Percentiles rank a stretch among this genome's conserved stretches.
phyloP scores from a whole-genome alignment of 768 basidiomycete genomes.

The Suillus tomentosus region DNA sequence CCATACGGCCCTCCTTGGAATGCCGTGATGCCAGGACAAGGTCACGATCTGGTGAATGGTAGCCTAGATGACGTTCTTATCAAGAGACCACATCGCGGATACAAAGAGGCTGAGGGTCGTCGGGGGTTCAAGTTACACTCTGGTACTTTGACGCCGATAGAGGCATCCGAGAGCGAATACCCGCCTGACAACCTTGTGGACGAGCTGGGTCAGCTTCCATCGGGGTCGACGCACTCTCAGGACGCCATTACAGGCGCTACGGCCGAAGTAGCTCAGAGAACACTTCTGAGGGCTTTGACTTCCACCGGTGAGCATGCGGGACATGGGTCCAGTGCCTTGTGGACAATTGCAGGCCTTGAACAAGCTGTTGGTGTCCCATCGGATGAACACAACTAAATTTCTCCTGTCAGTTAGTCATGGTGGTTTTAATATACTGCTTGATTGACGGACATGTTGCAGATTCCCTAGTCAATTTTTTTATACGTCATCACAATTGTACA shows the following conservation, averaged over 20 bases:
- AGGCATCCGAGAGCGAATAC: background rate
- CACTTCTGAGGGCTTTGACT: background rate
- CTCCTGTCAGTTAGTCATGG: background rate
- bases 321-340: background rate
- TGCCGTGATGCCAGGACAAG: conserved; percentile 26
- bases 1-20: conserved; percentile 42
- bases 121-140: background rate
- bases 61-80: conserved; percentile 4
- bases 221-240: background rate
- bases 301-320: background rate
- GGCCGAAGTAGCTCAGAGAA: background rate
- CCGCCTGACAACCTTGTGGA: background rate
- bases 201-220: background rate
- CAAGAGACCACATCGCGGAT: conserved; percentile 1
- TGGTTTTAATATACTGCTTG: background rate
- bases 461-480: background rate
- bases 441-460: background rate
- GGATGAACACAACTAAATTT: background rate
- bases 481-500: background rate
- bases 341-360: background rate
- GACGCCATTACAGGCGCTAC: background rate
- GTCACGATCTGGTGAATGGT: background rate
- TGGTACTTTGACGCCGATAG: background rate
- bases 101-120: background rate
- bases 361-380: background rate